phyloP scores from a whole-genome alignment of 176 grass and related monocot genomes.

The Pharus latifolius region DNA sequence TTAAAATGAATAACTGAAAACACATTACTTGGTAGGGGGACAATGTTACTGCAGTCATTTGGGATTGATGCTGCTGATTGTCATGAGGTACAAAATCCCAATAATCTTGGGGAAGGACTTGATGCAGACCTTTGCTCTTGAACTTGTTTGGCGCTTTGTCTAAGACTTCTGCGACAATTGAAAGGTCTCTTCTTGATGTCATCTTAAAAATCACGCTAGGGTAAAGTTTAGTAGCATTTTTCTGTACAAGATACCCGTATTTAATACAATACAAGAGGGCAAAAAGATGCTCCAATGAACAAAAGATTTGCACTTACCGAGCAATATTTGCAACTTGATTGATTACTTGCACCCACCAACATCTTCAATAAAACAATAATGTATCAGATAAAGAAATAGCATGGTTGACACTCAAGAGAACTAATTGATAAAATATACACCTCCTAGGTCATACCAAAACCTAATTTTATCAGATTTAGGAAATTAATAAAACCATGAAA shows the following conservation, averaged over 20 bases:
- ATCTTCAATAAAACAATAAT: slow-evolving; percentile 31
- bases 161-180: slow-evolving; percentile 62
- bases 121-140: slow-evolving; percentile 38
- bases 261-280: slow-evolving; percentile 5
- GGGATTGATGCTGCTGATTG: slow-evolving; percentile 31
- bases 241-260: slow-evolving; percentile 61
- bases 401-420: neutral
- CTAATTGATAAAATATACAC: neutral
- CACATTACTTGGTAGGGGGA: slow-evolving; percentile 84
- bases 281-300: slow-evolving; percentile 20
- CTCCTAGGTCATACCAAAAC: neutral
- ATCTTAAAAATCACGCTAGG: slow-evolving; percentile 43
- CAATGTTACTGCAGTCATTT: slow-evolving; percentile 47
- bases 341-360: slow-evolving; percentile 11
- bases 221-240: slow-evolving; percentile 47
- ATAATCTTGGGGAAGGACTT: slow-evolving; percentile 65
- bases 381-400: slow-evolving; percentile 29
- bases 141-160: slow-evolving; percentile 53
- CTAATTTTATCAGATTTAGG: neutral
- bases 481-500: neutral
- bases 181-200: slow-evolving; percentile 43
- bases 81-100: slow-evolving; percentile 82
- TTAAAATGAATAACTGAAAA: slow-evolving; percentile 18
- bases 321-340: slow-evolving; percentile 73
- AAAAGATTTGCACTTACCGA: slow-evolving; percentile 46